Conservation (phyloP, 257 asterid species). For the Ligustrum vulgare region DNA sequence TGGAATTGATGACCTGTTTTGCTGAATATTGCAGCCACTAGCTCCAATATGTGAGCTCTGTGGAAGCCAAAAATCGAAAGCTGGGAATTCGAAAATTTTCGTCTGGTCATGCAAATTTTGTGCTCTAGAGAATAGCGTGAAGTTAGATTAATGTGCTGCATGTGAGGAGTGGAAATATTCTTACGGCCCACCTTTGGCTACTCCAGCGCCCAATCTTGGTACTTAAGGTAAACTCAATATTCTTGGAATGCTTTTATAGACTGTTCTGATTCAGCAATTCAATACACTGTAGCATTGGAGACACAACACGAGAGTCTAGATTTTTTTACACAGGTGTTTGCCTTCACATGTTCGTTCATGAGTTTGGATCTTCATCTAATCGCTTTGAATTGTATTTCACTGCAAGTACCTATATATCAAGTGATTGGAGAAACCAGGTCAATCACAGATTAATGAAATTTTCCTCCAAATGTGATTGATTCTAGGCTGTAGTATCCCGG, state of each 20-base stretch:
- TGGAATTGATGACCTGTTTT: slow-evolving; percentile 17
- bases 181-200: slow-evolving; percentile 60
- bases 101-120: slow-evolving; percentile 85
- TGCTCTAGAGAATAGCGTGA: slow-evolving; percentile 62
- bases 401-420: not conserved
- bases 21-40: slow-evolving; percentile 54
- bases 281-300: not conserved
- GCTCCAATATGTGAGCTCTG: slow-evolving; percentile 86
- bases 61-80: slow-evolving; percentile 55
- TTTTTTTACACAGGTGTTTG: not conserved
- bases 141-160: slow-evolving; percentile 63
- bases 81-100: slow-evolving; percentile 28
- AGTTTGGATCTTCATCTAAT: not conserved
- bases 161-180: slow-evolving; percentile 91
- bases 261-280: not conserved
- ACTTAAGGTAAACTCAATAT: slow-evolving; percentile 41
- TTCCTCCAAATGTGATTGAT: not conserved
- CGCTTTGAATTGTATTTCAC: not conserved
- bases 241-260: not conserved
- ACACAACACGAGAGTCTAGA: not conserved
- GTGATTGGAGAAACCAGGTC: not conserved
- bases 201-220: slow-evolving; percentile 58
- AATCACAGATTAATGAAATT: not conserved
- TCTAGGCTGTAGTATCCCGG: not conserved
- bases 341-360: not conserved